Conservation (phyloP, 176 grass and related monocot species). For the Raddia guianensis region DNA sequence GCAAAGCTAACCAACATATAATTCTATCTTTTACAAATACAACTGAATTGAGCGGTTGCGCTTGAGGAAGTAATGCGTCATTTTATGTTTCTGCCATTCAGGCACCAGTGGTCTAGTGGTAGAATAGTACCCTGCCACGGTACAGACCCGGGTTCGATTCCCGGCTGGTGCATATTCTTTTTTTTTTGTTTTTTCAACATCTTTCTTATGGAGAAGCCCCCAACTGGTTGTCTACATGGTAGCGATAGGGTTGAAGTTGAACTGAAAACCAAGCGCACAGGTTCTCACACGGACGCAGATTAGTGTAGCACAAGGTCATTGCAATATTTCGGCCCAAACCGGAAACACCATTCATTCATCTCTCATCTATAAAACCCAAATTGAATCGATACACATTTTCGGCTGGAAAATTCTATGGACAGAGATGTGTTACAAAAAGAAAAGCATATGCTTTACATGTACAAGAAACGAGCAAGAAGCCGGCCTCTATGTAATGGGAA, state of each 20-base stretch:
- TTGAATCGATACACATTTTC: conserved; percentile 36
- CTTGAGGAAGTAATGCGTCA: too few species aligned
- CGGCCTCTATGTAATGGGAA: conserved; percentile 36
- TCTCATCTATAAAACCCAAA: conserved; percentile 10
- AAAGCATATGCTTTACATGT: conserved; percentile 54
- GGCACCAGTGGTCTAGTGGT: conserved; percentile 82
- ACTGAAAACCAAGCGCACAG: too few species aligned
- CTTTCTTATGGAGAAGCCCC: too few species aligned
- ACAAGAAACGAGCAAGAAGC: conserved; percentile 47
- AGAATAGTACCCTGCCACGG: conserved; percentile 79
- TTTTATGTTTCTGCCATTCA: too few species aligned
- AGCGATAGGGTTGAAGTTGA: too few species aligned
- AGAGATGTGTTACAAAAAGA: conserved; percentile 46
- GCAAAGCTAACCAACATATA: background rate
- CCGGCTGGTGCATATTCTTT: conserved; percentile 36
- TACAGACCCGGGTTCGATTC: conserved; percentile 69
- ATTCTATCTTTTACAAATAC: too few species aligned
- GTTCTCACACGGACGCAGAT: too few species aligned
- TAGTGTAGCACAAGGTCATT: too few species aligned
- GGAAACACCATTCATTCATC: background rate
- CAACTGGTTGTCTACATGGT: too few species aligned
- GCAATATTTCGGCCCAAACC: too few species aligned
- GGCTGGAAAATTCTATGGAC: conserved; percentile 42
- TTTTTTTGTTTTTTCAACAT: too few species aligned
- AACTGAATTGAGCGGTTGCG: too few species aligned